phyloP scores from a whole-genome alignment of 768 basidiomycete genomes.

The Panaeolus cyanescens region DNA sequence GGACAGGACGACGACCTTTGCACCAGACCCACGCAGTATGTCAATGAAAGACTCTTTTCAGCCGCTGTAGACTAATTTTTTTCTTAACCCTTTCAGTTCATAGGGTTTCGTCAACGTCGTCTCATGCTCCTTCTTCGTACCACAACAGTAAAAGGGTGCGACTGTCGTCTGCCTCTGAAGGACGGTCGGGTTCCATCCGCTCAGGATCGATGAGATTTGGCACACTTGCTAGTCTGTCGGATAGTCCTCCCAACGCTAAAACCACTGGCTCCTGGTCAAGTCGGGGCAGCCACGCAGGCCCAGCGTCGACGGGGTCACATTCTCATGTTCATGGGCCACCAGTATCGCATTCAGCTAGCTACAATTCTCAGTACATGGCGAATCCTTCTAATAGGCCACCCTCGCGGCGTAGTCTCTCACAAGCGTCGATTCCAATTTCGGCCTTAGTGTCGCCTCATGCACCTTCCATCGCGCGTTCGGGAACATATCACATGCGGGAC shows the following conservation, averaged over 20 bases:
- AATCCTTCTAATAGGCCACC: conserved; percentile 31
- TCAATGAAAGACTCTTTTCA: conserved; percentile 12
- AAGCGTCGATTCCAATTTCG: conserved; percentile 77
- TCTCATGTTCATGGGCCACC: conserved; percentile 19
- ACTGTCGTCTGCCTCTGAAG: conserved; percentile 45
- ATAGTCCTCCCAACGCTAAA: conserved; percentile 37
- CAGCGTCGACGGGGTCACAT: conserved; percentile 19
- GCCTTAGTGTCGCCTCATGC: conserved; percentile 79
- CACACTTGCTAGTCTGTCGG: conserved; percentile 23
- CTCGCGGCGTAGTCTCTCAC: conserved; percentile 61
- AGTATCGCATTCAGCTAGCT: conserved; percentile 22
- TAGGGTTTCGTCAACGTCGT: conserved; percentile 52
- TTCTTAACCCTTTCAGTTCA: conserved; percentile 39
- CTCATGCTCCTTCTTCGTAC: conserved; percentile 72
- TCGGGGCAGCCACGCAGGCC: conserved; percentile 29
- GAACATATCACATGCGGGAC: conserved; percentile 79
- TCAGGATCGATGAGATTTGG: conserved; percentile 32
- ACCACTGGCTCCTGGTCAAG: conserved; percentile 50
- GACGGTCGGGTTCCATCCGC: conserved; percentile 35
- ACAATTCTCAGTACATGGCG: conserved; percentile 20
- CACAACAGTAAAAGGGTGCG: conserved; percentile 68
- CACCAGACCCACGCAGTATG: conserved; percentile 64
- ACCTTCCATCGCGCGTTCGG: conserved; percentile 62
- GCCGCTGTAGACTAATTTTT: conserved; percentile 16
- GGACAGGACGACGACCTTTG: conserved; percentile 55